Base-by-base conservation (phyloP, 441 rosid species). In the Corymbia calophylla region DNA sequence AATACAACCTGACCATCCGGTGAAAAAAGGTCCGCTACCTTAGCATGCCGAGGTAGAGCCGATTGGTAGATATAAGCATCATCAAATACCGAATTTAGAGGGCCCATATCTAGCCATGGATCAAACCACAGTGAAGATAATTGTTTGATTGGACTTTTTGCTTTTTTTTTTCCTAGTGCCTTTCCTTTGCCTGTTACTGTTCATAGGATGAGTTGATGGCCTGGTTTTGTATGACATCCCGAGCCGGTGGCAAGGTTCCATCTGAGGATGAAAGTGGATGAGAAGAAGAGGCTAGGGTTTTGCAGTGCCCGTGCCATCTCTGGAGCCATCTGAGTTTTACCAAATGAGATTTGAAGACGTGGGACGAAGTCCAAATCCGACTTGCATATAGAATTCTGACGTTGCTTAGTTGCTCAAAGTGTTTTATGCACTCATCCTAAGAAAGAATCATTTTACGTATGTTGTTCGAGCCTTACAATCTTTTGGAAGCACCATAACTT, bases 131-230 rank as follows among this genome's bases (percentile, higher is more conserved):
- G n/a, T n/a, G n/a, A n/a, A n/a, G n/a, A n/a, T n/a, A n/a, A n/a
- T 49, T 55, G 51, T 39, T 39, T 32, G 66, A 4, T 17, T 9
- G 47, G 64, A 87, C 44, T 32, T 58, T 8, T 35, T 87, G 14
- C 53, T 58, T 9, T 6, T 32, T 4, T 68, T 16, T 87, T n/a
- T 10, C 6, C 31, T 64, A 39, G 23, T 23, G 58, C n/a, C 56
- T 29, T 73, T 7, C 44, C 86, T 60, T 54, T 19, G 53, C 47
- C 12, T 35, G n/a, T 86, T 25, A 23, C 48, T 2, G 14, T 19
- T 6, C 31, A 91, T 93, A 96, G 99, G 98, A 97, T 31, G 99
- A 98, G 95, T 93, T 98, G 29, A 93, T 90, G 91, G 95, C 94
- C 25, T 98, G 99, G 99, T 95, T 97, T 96, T 73, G 80, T 15